phyloP scores from a whole-genome alignment of 208 protist species.

The Strigomonas galati region DNA sequence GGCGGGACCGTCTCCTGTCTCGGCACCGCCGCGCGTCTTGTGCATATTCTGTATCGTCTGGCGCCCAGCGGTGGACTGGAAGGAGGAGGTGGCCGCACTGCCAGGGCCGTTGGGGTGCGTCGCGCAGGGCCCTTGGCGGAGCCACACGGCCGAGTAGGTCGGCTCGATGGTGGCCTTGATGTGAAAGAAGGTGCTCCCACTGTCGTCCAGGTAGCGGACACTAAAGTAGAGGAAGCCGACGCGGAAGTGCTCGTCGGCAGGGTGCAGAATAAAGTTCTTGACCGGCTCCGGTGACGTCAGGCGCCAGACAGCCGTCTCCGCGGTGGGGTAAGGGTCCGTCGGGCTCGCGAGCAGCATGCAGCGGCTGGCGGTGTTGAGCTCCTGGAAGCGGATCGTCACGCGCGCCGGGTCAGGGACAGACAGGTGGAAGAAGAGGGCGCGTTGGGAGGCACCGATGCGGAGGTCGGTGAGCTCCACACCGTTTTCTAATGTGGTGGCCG shows the following conservation, averaged over 20 bases:
- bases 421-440: conserved; percentile 61
- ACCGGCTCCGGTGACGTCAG: conserved; percentile 57
- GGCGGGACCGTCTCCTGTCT: no score
- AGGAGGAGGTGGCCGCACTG: no score
- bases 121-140: conserved; percentile 14
- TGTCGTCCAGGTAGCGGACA: conserved; percentile 74
- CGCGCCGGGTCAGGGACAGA: conserved; percentile 33
- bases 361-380: conserved; percentile 71
- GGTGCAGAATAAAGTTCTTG: conserved; percentile 75
- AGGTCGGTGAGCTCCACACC: conserved; percentile 47
- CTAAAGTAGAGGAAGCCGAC: conserved; percentile 54
- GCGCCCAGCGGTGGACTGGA: no score
- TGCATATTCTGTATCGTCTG: no score
- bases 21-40: no score
- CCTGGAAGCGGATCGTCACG: conserved; percentile 71
- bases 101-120: no score
- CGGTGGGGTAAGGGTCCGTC: conserved; percentile 46
- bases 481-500: neutral
- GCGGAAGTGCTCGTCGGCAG: conserved; percentile 60
- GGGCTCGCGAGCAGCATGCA: conserved; percentile 76
- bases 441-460: conserved; percentile 46
- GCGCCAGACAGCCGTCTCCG: conserved; percentile 79
- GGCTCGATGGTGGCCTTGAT: conserved; percentile 41
- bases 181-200: conserved; percentile 66
- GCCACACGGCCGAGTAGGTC: conserved; percentile 46